phyloP scores from a whole-genome alignment of 2,329 filamentous ascomycete species.

The Aspergillus oerlinghausenensis region DNA sequence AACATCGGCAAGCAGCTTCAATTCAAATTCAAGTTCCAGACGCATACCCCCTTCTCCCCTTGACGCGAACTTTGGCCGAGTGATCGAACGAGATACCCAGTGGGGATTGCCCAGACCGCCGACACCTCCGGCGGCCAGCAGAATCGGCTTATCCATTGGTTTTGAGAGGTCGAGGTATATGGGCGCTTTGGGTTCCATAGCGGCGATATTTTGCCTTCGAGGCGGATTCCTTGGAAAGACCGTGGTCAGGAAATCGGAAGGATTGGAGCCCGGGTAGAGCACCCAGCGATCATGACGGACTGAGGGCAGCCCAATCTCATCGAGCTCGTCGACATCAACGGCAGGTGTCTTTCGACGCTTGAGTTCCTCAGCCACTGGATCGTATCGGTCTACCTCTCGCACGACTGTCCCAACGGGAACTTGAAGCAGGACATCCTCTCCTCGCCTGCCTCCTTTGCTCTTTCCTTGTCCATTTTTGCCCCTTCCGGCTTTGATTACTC shows the following conservation, averaged over 20 bases:
- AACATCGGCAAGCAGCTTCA: constrained; percentile 92
- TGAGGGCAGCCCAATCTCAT: constrained; percentile 39
- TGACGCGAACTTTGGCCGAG: constrained; percentile 81
- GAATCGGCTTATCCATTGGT: constrained; percentile 75
- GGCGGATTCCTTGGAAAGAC: constrained; percentile 56
- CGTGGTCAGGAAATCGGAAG: constrained; percentile 61
- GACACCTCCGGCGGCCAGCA: constrained; percentile 81
- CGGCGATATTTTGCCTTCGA: constrained; percentile 53
- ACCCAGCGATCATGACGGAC: constrained; percentile 70
- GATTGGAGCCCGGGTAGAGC: constrained; percentile 73
- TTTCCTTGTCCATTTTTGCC: constrained; percentile 47
- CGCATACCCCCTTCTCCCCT: constrained; percentile 75
- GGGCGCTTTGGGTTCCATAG: constrained; percentile 67
- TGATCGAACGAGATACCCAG: constrained; percentile 72
- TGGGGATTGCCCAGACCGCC: constrained; percentile 92
- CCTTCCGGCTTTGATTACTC: constrained; percentile 51
- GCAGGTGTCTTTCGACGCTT: constrained; percentile 39
- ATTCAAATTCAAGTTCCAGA: constrained; percentile 77
- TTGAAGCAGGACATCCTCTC: constrained; percentile 80
- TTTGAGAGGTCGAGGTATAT: constrained; percentile 68
- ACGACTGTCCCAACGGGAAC: constrained; percentile 92
- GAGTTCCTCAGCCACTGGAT: constrained; percentile 70
- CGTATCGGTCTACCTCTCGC: constrained; percentile 71
- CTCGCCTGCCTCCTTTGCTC: constrained; percentile 62
- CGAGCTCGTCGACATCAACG: constrained; percentile 33